Conservation (phyloP, 2,329 filamentous ascomycete species). For the Pestalotiopsis sp. region DNA sequence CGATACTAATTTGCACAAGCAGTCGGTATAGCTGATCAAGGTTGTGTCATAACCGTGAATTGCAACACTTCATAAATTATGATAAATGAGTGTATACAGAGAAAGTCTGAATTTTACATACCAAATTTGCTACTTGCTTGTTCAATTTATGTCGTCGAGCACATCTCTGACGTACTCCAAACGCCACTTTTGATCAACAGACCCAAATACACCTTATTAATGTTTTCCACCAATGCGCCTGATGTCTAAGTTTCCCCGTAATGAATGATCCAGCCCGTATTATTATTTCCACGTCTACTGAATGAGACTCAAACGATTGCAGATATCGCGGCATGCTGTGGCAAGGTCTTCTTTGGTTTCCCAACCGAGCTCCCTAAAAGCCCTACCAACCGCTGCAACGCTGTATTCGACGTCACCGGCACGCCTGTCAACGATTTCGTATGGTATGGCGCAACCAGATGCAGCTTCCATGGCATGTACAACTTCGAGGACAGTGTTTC, state of each 20-base stretch:
- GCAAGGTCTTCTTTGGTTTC: not conserved
- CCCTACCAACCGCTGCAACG: not conserved
- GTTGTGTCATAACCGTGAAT: too few species aligned
- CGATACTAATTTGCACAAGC: too few species aligned
- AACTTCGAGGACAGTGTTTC: constrained; percentile 47
- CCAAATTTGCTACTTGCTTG: not conserved
- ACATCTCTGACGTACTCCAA: not conserved
- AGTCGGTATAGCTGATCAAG: too few species aligned
- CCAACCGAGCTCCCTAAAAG: not conserved
- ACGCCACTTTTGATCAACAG: not conserved
- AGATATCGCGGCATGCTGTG: constrained; percentile 5
- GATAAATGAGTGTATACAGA: too few species aligned
- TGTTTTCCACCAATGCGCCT: not conserved
- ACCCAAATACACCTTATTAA: not conserved
- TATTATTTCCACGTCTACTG: not conserved
- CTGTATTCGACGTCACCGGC: constrained; percentile 41
- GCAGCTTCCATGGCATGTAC: constrained; percentile 41
- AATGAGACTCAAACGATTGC: not conserved
- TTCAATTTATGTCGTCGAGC: not conserved
- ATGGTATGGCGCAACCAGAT: constrained; percentile 37
- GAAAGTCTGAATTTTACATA: not conserved
- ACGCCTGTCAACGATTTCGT: constrained; percentile 38
- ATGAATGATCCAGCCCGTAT: not conserved
- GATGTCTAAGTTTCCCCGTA: not conserved
- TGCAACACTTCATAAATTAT: too few species aligned